Evolutionary conservation across 2,329 filamentous ascomycete genomes (phyloP).

Genomic region (Neofusicoccum cordaticola): DNA sequence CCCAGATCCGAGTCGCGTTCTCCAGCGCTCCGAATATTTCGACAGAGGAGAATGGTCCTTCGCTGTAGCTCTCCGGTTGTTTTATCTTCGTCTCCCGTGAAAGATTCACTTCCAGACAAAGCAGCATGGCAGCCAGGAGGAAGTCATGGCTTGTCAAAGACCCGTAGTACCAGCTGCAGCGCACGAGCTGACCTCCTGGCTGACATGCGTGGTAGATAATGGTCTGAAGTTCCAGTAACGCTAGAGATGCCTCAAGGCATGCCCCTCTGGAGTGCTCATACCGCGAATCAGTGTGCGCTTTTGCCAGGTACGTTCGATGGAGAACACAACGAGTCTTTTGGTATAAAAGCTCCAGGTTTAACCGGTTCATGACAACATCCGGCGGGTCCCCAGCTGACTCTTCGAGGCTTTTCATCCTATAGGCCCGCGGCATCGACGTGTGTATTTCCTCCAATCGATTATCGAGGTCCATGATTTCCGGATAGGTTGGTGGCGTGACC

Average conservation of each 20-base stretch:
- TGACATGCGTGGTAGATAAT: constrained; percentile 50
- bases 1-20: constrained; percentile 13
- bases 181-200: constrained; percentile 43
- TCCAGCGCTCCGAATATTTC: constrained; percentile 11
- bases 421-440: constrained; percentile 31
- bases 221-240: constrained; percentile 49
- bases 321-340: constrained; percentile 52
- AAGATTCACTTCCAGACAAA: constrained; percentile 45
- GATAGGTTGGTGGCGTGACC: constrained; percentile 34
- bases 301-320: constrained; percentile 53
- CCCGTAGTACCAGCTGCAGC: constrained; percentile 47
- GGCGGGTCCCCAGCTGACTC: constrained; percentile 49
- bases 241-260: constrained; percentile 49
- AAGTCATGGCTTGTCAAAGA: constrained; percentile 48
- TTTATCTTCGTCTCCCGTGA: background rate
- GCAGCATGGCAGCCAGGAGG: constrained; percentile 47
- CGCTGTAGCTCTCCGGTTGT: background rate
- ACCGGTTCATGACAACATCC: constrained; percentile 51
- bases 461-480: constrained; percentile 40
- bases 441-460: constrained; percentile 34
- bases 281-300: constrained; percentile 31
- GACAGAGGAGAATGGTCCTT: background rate
- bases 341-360: constrained; percentile 52
- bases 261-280: constrained; percentile 44
- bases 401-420: constrained; percentile 38